Evolutionary conservation across 331 rosid species (phyloP), one percentile per base, ranked within the genome.

Genomic region (Phaseolus coccineus): DNA sequence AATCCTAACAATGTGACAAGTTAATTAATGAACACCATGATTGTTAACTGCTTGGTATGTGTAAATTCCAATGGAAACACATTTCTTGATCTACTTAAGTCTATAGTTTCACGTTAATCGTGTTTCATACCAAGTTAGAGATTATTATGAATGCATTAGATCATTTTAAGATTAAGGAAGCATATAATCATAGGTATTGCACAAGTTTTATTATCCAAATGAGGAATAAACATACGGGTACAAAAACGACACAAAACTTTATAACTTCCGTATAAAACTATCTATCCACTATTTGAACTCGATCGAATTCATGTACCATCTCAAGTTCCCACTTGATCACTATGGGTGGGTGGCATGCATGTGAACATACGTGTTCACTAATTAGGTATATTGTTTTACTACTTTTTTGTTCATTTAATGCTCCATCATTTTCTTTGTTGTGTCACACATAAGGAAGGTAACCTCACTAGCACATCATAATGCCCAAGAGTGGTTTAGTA

Each of bases 381-480:
- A 19, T 28, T 28, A 12, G 40, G 10, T 73, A 58, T 75, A 59
- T 10, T 0, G 5, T 30, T 33, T 42, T 52, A 56, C 19, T 16
- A 19, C 56, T 51, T 51, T 51, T 61, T 37, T 67, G 52, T 73
- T 83, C 61, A 75, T 69, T 76, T 33, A 72, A 47, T 85, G 70
- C 76, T 52, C 37, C 35, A 24, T 8, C 44, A 24, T 73, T 65
- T 13, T 15, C 39, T 47, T 70, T 80, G 71, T 81, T 81, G 71
- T 92, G 97, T 92, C 91, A 62, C 83, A 81, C 80, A 71, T 47
- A 74, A 80, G 71, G 91, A 89, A 80, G 85, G 88, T 93, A 89
- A 58, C 67, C 74, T 72, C 86, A 33, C 85, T 76, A 77, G 81
- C 77, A 52, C 84, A 74, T 82, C 82, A 91, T 89, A 65, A 83